Conservation (phyloP, 805 yeast species). For the Ogataea kodamae region DNA sequence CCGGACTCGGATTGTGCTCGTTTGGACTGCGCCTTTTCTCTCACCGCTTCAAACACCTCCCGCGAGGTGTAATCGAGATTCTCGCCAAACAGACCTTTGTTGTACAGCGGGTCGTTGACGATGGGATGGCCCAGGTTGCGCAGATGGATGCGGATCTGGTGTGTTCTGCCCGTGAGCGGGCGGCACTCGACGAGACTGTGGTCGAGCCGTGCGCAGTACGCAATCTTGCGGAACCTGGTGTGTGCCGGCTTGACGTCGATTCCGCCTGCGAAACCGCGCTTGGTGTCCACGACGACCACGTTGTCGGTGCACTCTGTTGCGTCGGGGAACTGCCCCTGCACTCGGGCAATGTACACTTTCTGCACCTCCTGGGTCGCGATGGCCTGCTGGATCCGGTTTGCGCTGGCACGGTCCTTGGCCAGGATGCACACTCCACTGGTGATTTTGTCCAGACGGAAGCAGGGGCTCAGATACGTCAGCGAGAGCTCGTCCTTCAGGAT, state of each 20-base stretch:
- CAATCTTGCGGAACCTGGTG: constrained; percentile 27
- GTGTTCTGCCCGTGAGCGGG: constrained; percentile 53
- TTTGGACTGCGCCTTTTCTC: constrained; percentile 8
- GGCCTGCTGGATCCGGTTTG: constrained; percentile 32
- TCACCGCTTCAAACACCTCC: constrained; percentile 12
- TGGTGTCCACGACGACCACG: constrained; percentile 30
- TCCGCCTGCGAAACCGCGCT: constrained; percentile 26
- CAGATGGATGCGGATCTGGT: constrained; percentile 55
- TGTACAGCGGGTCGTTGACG: constrained; percentile 35
- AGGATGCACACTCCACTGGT: constrained; percentile 52
- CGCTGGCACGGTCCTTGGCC: constrained; percentile 37
- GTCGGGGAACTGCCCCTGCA: constrained; percentile 40
- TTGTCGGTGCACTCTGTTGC: constrained; percentile 37
- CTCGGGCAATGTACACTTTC: constrained; percentile 48
- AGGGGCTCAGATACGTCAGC: constrained; percentile 30
- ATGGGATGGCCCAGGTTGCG: constrained; percentile 42
- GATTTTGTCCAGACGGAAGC: constrained; percentile 51
- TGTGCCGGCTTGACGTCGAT: constrained; percentile 20
- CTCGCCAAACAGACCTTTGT: constrained; percentile 11
- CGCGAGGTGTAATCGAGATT: constrained; percentile 10
- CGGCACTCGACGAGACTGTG: constrained; percentile 46
- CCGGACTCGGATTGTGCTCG: constrained; percentile 23
- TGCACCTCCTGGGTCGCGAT: constrained; percentile 32
- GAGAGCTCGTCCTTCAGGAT: constrained; percentile 36
- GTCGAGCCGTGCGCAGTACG: constrained; percentile 28